Evolutionary conservation across 2,329 filamentous ascomycete species (phyloP).

Genomic region (Biscogniauxia mediterranea): DNA sequence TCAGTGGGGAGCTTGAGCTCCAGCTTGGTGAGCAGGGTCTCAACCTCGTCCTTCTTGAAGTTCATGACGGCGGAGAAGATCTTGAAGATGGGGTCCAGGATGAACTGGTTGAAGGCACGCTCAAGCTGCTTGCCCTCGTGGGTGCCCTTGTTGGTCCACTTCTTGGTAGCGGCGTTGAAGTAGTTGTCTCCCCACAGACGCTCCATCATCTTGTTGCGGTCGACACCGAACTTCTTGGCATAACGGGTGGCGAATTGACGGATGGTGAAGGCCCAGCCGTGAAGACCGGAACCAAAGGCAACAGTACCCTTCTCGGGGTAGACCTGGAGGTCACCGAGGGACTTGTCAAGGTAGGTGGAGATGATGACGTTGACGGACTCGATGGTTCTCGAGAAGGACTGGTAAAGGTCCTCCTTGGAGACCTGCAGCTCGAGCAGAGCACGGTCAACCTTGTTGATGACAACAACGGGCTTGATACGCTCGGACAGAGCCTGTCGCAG

Average conservation of each 20-base stretch:
- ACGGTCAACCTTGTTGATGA: constrained; percentile 99
- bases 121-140: constrained; percentile 87
- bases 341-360: constrained; percentile 97
- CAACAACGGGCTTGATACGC: constrained; percentile 99
- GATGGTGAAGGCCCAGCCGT: constrained; percentile 99
- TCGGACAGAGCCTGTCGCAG: constrained; percentile 98
- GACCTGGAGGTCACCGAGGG: constrained; percentile 96
- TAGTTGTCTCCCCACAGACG: constrained; percentile 99
- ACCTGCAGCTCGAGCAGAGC: constrained; percentile 98
- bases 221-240: constrained; percentile 99
- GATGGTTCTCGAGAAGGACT: constrained; percentile 98
- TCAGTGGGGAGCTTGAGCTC: constrained; percentile 85
- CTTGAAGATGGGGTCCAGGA: constrained; percentile 99
- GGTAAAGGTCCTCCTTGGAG: constrained; percentile 98
- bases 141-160: constrained; percentile 89
- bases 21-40: constrained; percentile 84
- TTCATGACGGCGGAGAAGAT: constrained; percentile 97
- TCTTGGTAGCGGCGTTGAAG: constrained; percentile 99
- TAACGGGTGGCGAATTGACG: constrained; percentile 95
- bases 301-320: constrained; percentile 97
- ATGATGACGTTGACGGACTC: constrained; percentile 99
- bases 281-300: constrained; percentile 98
- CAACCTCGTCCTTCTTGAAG: constrained; percentile 94
- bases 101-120: constrained; percentile 99
- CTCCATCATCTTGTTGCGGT: constrained; percentile 99